Evolutionary conservation across 169 alveolate genomes (phyloP).

Genomic region (Miamiensis avidus): DNA sequence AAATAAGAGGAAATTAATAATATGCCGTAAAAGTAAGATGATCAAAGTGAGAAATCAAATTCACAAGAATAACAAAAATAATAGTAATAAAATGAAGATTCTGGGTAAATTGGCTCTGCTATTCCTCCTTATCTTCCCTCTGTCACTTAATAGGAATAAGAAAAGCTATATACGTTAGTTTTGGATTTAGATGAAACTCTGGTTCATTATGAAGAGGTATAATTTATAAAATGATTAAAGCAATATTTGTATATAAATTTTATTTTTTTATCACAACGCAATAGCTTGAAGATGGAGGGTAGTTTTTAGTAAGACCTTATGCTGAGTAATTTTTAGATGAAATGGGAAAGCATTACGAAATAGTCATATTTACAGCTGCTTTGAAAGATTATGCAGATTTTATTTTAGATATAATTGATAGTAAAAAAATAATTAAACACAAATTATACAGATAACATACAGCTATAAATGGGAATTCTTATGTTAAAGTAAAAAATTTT

Average conservation of each 20-base stretch:
- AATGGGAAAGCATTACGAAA: slow-evolving; percentile 77
- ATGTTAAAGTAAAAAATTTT: slow-evolving; percentile 57
- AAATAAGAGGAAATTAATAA: too few relatives aligned
- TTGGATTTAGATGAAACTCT: slow-evolving; percentile 46
- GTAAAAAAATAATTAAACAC: slow-evolving; percentile 58
- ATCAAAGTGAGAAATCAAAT: too few relatives aligned
- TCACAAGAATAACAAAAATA: too few relatives aligned
- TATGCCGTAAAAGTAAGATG: too few relatives aligned
- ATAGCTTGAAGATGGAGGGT: slow-evolving; percentile 75
- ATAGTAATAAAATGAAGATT: too few relatives aligned
- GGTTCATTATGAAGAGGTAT: slow-evolving; percentile 50
- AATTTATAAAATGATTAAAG: background rate
- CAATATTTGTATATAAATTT: slow-evolving; percentile 87
- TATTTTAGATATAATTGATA: slow-evolving; percentile 78
- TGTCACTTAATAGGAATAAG: background rate
- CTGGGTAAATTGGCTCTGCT: background rate
- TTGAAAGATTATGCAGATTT: slow-evolving; percentile 86
- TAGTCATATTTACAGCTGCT: slow-evolving; percentile 84
- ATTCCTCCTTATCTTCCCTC: background rate
- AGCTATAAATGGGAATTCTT: slow-evolving; percentile 62
- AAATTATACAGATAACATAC: slow-evolving; percentile 82
- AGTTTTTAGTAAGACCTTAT: slow-evolving; percentile 84
- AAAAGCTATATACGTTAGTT: slow-evolving; percentile 30
- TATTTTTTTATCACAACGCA: slow-evolving; percentile 82
- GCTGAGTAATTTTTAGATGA: slow-evolving; percentile 71